A percentile compares a stretch with the other conserved stretches of the same genome.
Conservation (phyloP, 116 monocot genomes). For the Posidonia oceanica region DNA sequence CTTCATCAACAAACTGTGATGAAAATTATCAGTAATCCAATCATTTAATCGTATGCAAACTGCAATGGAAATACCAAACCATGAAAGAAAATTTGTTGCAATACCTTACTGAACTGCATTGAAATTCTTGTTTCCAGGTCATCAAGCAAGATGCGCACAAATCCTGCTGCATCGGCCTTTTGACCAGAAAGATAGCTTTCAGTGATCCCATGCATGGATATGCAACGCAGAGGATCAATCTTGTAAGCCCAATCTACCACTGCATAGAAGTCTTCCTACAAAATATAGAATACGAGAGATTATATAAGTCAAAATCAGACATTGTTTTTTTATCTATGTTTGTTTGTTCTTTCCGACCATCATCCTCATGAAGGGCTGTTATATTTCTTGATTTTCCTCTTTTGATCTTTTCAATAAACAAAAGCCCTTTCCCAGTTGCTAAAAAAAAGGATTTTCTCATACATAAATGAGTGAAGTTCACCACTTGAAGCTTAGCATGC, state of each 20-base stretch:
- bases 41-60: not conserved
- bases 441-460: too few species aligned
- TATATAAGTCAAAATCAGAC: not conserved
- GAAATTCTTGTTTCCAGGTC: slow-evolving; percentile 84
- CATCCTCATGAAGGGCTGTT: too few species aligned
- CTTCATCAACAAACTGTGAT: slow-evolving; percentile 96
- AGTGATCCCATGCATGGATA: slow-evolving; percentile 97
- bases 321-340: too few species aligned
- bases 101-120: slow-evolving; percentile 52
- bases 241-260: slow-evolving; percentile 97
- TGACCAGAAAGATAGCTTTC: slow-evolving; percentile 97
- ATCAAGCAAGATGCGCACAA: slow-evolving; percentile 84
- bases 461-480: too few species aligned
- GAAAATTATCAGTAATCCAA: not conserved
- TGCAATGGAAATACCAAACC: not conserved
- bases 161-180: slow-evolving; percentile 98
- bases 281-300: not conserved
- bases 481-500: too few species aligned
- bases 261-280: slow-evolving; percentile 93
- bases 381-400: too few species aligned
- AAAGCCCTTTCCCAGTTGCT: too few species aligned
- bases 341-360: too few species aligned
- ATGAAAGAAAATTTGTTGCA: not conserved
- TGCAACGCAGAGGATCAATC: slow-evolving; percentile 90
- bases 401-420: too few species aligned